Base-by-base conservation (phyloP, 768 basidiomycete species). In the Candolleomyces eurysporus region DNA sequence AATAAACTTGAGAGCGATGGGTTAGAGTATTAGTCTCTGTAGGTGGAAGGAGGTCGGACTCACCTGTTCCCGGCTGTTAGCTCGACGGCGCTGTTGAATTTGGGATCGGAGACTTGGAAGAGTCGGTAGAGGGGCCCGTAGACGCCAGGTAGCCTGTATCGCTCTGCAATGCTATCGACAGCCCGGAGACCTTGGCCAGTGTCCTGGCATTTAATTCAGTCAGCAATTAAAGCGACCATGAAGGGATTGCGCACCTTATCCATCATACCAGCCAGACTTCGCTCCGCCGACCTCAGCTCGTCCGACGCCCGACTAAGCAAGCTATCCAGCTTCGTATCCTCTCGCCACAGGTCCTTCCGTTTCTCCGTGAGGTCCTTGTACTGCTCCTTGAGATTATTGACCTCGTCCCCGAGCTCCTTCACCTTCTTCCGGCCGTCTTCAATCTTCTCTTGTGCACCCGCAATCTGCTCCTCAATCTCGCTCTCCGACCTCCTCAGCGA, bases 61-160 rank as follows among this genome's bases (percentile, higher is more conserved):
- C 59, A 95, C 96, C 93, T 95, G 71, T 93, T 98, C 0, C 96
- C 96, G 0, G 95, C 97, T 0, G 96, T 98, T 40, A 95, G 82
- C 71, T 99, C 97, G 5, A 98, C 85, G 1, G 97, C 93, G 3
- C 85, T 94, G 71, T 92, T 95, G 77, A 92, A 98, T 65, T 88
- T 92, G 46, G 84, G 75, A 66, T 98, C 96, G 0, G 88, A 83
- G 61, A 96, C 88, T 65, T 96, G 92, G 69, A 97, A 96, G 3
- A 98, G 85, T 56, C 92, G 89, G 71, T 98, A 99, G 7, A 99
- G 75, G 0, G 97, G 95, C 0, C 97, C 97, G 68, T 95, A 92
- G 9, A 98, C 96, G 2, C 96, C 95, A 10, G 84, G 80, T 5
- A 97, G 75, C 8, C 81, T 81, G 59, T 91, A 81, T 19, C 90